Evolutionary conservation across 371 early-diverging fungal genomes (phyloP), one percentile per base, ranked within the genome.

Genomic region (Apophysomyces sp.): DNA sequence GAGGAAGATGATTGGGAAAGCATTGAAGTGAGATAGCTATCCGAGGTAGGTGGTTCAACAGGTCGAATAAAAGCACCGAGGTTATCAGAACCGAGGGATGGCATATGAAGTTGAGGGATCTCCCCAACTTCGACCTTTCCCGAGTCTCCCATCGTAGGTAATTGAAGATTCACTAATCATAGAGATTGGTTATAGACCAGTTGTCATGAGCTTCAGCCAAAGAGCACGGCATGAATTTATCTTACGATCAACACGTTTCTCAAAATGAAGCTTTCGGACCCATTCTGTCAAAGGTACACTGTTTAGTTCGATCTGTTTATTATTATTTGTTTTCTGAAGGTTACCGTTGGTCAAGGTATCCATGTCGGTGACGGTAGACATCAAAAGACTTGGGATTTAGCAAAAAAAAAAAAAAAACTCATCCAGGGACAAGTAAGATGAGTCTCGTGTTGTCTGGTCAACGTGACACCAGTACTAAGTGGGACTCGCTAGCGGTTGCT

Each of bases 161-260:
- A 24, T 40, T 76, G 79, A 37, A 76, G 52, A 37, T 63, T 72
- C 24, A 72, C 79, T 78, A 72, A 31, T n/a, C n/a, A n/a, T n/a
- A n/a, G n/a, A n/a, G n/a, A n/a, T n/a, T n/a, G n/a, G n/a, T n/a
- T n/a, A n/a, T n/a, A n/a, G n/a, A n/a, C n/a, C n/a, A n/a, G n/a
- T n/a, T n/a, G n/a, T n/a, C n/a, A n/a, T n/a, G n/a, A n/a, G n/a
- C n/a, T n/a, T n/a, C n/a, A n/a, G n/a, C n/a, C n/a, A n/a, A n/a
- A n/a, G n/a, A n/a, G n/a, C n/a, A n/a, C n/a, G n/a, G n/a, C n/a
- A n/a, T n/a, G n/a, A n/a, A n/a, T 21, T 52, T 16, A 8, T 37
- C 63, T 65, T 71, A 76, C 76, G 52, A 57, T 76, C 76, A 26
- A 76, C 67, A 52, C 69, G 73, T 18, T 73, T 73, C 28, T 72